These are phyloP conservation scores for Macaranga tanarius DNA, from an alignment of 441 rosid species.

Conservation along the genomic window DNA sequence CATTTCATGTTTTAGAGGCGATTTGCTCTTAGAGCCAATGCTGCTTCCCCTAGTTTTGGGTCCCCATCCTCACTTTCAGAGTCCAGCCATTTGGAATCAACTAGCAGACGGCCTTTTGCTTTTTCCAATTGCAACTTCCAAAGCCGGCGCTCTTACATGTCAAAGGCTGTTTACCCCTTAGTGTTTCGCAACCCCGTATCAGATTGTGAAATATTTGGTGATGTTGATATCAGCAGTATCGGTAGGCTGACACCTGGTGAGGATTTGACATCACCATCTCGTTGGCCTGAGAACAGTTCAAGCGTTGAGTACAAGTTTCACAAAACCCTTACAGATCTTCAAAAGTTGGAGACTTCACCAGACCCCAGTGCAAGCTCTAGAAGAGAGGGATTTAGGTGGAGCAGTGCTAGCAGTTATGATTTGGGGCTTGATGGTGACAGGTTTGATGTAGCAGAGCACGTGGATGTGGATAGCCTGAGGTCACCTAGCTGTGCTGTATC, in stretches of 20 bases:
- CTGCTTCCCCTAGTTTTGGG: conserved; percentile 56
- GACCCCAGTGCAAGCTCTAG: conserved; percentile 61
- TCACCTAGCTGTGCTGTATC: conserved; percentile 30
- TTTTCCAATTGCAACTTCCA: conserved; percentile 40
- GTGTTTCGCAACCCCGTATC: conserved; percentile 84
- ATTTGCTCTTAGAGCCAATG: conserved; percentile 34
- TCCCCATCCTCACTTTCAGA: conserved; percentile 64
- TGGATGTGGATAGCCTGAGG: conserved; percentile 40
- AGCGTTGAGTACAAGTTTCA: conserved; percentile 46
- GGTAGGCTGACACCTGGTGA: conserved; percentile 49
- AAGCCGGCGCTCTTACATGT: conserved; percentile 46
- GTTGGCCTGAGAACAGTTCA: conserved; percentile 45
- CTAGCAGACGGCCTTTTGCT: conserved; percentile 44
- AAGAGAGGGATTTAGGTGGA: conserved; percentile 77
- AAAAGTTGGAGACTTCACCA: conserved; percentile 51
- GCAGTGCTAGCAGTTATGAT: conserved; percentile 65
- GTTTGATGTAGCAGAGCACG: conserved; percentile 43
- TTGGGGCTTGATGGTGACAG: conserved; percentile 59
- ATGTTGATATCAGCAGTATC: conserved; percentile 39
- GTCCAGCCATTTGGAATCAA: conserved; percentile 48
- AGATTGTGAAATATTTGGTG: conserved; percentile 50
- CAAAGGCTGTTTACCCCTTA: conserved; percentile 69
- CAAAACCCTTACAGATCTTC: conserved; percentile 48
- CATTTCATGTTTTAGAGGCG: conserved; percentile 46
- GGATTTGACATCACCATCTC: conserved; percentile 48